Evolutionary conservation across 371 early-diverging fungal genomes (phyloP).

Genomic region (Actinomucor elegans): DNA sequence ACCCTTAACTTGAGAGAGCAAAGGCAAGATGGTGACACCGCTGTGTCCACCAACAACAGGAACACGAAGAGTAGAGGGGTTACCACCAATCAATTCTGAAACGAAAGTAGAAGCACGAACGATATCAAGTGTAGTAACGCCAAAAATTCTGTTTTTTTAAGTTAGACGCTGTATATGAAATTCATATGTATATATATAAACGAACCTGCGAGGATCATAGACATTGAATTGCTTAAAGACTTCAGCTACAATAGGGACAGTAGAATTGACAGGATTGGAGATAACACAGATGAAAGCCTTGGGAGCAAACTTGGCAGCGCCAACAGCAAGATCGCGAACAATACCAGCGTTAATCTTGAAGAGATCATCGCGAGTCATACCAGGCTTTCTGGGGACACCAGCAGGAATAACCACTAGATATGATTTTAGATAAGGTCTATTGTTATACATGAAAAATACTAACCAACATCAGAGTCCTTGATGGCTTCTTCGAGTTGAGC

Average conservation of each 20-base stretch:
- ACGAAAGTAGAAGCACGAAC: constrained; percentile 89
- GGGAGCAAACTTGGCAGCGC: constrained; percentile 76
- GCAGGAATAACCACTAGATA: constrained; percentile 93
- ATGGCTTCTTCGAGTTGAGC: constrained; percentile 49
- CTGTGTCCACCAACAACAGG: constrained; percentile 93
- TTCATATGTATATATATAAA: constrained; percentile 28
- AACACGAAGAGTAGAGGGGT: constrained; percentile 61
- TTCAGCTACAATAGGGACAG: constrained; percentile 98
- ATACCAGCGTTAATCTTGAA: constrained; percentile 98
- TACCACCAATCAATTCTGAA: constrained; percentile 50
- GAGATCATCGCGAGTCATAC: constrained; percentile 99
- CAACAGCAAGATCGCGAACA: constrained; percentile 82
- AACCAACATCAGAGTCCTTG: constrained; percentile 46
- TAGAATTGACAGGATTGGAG: constrained; percentile 99
- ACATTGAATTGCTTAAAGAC: constrained; percentile 88
- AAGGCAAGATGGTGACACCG: constrained; percentile 86
- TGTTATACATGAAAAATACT: neutral
- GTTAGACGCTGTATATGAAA: too few species aligned
- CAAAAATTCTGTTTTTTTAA: too few species aligned
- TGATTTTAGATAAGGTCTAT: neutral
- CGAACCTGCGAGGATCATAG: constrained; percentile 87
- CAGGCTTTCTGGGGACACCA: constrained; percentile 99
- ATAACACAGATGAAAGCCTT: constrained; percentile 95
- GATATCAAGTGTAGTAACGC: constrained; percentile 89
- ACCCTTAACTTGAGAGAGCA: constrained; percentile 64